A percentile compares a stretch with the other conserved stretches of the same genome.
These are phyloP conservation scores for Ophiorrhiza pumila DNA, from an alignment of 257 asterid species.

Conservation along the genomic window DNA sequence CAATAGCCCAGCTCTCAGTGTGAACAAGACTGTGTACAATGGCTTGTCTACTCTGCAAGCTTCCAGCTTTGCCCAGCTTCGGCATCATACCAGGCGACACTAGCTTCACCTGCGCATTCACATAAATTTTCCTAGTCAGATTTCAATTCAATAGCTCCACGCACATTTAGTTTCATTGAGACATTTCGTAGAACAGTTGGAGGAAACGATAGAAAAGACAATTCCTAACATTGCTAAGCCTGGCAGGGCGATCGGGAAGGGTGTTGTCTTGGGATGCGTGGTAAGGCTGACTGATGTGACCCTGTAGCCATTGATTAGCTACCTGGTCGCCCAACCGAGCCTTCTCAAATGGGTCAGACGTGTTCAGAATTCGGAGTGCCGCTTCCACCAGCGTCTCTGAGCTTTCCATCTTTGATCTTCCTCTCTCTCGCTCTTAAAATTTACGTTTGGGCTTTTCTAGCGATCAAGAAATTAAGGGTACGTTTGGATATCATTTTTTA, in stretches of 20 bases:
- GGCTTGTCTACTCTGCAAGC: conserved; percentile 93
- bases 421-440: neutral
- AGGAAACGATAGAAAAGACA: neutral
- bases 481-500: too few relatives aligned
- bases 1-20: conserved; percentile 98
- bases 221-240: conserved; percentile 44
- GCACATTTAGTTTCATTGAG: conserved; percentile 11
- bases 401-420: conserved; percentile 4
- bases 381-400: conserved; percentile 70
- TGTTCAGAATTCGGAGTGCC: conserved; percentile 70
- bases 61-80: conserved; percentile 94
- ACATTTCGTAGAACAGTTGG: conserved; percentile 50
- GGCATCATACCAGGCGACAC: conserved; percentile 96
- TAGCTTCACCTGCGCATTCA: conserved; percentile 63
- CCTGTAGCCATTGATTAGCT: conserved; percentile 69
- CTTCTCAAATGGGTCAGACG: conserved; percentile 80
- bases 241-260: conserved; percentile 85
- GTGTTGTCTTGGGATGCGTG: conserved; percentile 34
- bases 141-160: neutral
- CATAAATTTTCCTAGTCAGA: conserved; percentile 5
- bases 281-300: conserved; percentile 45
- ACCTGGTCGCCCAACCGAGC: conserved; percentile 80
- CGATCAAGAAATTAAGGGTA: neutral
- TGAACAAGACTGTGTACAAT: conserved; percentile 94
- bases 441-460: neutral